Evolutionary conservation across 2,329 filamentous ascomycete species (phyloP), one percentile per base, ranked within the genome.

Genomic region (Exophiala dermatitidis): DNA sequence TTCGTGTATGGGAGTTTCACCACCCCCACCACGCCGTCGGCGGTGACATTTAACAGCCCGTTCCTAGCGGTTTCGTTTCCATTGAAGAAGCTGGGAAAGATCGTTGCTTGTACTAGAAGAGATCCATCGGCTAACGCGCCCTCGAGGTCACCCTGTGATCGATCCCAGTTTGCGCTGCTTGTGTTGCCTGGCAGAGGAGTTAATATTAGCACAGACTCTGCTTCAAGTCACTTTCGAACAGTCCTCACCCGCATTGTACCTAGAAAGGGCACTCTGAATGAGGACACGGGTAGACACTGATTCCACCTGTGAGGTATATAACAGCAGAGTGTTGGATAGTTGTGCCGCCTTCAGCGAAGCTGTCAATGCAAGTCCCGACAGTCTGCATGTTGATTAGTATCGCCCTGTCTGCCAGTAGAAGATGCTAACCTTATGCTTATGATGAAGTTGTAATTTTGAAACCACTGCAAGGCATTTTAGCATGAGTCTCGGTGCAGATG

Each of bases 301-400:
- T 51, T 78, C 76, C 65, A 84, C 86, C 54, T 83, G 85, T 32
- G 86, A 86, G 71, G 90, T 81, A 61, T 95, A 81, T 48, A 95
- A 78, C 48, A 88, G 77, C 51, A 96, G 79, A 66, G 89, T 86
- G 48, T 88, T 85, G 4, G 85, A 77, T 58, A 96, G 78, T 66
- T 91, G 85, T 31, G 86, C 83, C 19, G 90, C 85, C 69, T 95
- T 95, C 66, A 95, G 82, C 2, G 86, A 90, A 4, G 90, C 90
- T 1, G 88, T 88, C 57, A 95, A 76, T 29, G 83, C 74, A 45
- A 96, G 80, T 48, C 84, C 80, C 48, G 80, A 76, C 8, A 80
- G 71, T 45, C 76, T 74, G 19, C 37, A 33, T 8, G 34, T 10
- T 29, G 26, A 42, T 52, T 12, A 32, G 47, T 10, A n/a, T 19